Evolutionary conservation across 805 yeast species (phyloP).

Genomic region (Candida ipomoeae): DNA sequence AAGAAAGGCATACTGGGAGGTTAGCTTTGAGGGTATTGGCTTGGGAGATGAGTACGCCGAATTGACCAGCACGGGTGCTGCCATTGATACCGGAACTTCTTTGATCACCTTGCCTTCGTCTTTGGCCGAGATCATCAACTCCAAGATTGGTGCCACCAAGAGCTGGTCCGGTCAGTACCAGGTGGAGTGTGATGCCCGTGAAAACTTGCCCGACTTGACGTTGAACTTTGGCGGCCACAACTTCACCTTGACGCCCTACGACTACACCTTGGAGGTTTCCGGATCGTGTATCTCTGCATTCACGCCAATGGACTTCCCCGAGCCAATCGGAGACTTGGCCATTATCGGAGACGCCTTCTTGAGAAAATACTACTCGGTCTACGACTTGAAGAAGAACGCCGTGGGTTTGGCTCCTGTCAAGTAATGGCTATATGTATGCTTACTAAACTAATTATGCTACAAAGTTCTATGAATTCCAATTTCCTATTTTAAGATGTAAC

Average conservation of each 20-base stretch:
- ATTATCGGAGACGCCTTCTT: constrained; percentile 97
- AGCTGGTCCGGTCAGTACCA: constrained; percentile 97
- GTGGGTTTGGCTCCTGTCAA: constrained; percentile 88
- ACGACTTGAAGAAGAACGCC: constrained; percentile 85
- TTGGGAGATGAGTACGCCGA: constrained; percentile 90
- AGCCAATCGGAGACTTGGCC: constrained; percentile 94
- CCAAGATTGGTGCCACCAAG: constrained; percentile 96
- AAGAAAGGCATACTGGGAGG: constrained; percentile 99
- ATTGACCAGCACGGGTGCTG: constrained; percentile 85
- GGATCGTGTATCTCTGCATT: constrained; percentile 96
- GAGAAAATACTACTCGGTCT: constrained; percentile 90
- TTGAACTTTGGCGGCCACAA: constrained; percentile 86
- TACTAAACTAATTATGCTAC: too few relatives aligned
- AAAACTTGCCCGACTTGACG: constrained; percentile 82
- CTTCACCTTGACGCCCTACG: constrained; percentile 85
- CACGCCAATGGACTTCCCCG: constrained; percentile 97
- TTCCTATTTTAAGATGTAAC: too few relatives aligned
- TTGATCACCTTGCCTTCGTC: constrained; percentile 92
- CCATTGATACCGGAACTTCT: constrained; percentile 98
- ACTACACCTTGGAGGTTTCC: constrained; percentile 89
- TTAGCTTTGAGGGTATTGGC: constrained; percentile 82
- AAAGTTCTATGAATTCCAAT: too few relatives aligned
- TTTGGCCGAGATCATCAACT: constrained; percentile 89
- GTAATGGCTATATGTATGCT: constrained; percentile 6
- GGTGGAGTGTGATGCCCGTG: constrained; percentile 85